Evolutionary conservation across 2,329 filamentous ascomycete genomes (phyloP).

Genomic region (Cytospora paraplurivora): DNA sequence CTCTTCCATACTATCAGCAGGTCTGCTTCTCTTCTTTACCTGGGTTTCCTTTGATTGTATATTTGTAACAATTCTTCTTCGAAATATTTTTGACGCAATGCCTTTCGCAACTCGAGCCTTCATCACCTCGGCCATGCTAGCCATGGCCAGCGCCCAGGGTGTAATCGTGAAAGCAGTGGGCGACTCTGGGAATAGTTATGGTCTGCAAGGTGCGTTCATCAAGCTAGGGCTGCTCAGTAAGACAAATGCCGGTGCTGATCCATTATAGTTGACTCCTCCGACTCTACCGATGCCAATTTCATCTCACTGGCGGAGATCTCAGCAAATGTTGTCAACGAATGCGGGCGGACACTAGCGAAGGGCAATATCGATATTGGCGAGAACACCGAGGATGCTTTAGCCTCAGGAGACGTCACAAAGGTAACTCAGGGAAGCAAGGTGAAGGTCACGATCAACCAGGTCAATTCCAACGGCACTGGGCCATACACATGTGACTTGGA

Average conservation of each 20-base stretch:
- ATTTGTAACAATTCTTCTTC: not conserved
- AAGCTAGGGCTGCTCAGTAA: not conserved
- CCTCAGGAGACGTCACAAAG: constrained; percentile 47
- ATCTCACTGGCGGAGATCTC: constrained; percentile 57
- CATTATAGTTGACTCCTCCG: constrained; percentile 12
- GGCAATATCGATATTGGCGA: constrained; percentile 62
- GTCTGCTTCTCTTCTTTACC: constrained; percentile 20
- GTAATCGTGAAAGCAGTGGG: constrained; percentile 26
- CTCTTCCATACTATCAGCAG: constrained; percentile 22
- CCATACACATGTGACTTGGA: constrained; percentile 55
- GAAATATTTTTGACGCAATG: constrained; percentile 15
- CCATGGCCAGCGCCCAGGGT: constrained; percentile 26
- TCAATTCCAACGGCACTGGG: constrained; percentile 51
- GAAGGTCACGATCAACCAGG: constrained; percentile 49
- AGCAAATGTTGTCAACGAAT: constrained; percentile 56
- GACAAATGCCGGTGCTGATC: not conserved
- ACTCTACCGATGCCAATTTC: constrained; percentile 53
- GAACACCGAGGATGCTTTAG: constrained; percentile 52
- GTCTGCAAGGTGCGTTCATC: constrained; percentile 18
- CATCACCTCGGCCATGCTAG: constrained; percentile 26
- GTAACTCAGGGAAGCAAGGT: constrained; percentile 48
- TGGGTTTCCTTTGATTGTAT: not conserved
- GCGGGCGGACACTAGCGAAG: constrained; percentile 60
- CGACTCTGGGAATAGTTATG: constrained; percentile 20
- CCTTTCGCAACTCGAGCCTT: constrained; percentile 20